phyloP scores from a whole-genome alignment of 2,329 filamentous ascomycete genomes.

The Botrytis squamosa region DNA sequence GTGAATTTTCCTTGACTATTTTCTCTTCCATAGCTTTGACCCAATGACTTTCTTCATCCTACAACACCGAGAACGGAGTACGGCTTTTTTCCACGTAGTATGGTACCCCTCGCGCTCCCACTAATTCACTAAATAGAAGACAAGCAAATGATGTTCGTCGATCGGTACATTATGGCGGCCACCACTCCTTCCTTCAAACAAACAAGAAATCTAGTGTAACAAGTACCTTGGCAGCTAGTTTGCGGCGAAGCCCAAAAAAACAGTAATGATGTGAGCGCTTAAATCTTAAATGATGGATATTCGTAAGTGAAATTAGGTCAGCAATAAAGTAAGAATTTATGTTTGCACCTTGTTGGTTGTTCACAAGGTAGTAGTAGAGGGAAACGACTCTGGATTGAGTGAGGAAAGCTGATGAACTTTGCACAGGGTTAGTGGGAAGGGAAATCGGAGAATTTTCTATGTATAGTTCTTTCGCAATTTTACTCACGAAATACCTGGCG shows the following conservation, averaged over 20 bases:
- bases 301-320: not conserved
- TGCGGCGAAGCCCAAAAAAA: not conserved
- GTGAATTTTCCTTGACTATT: not conserved
- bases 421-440: not conserved
- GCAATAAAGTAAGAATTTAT: not conserved
- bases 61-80: not conserved
- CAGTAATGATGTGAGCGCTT: not conserved
- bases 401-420: not conserved
- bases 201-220: slow-evolving; percentile 5
- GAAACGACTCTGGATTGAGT: not conserved
- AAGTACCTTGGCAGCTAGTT: not conserved
- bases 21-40: not conserved
- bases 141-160: not conserved
- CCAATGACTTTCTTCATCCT: not conserved
- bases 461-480: not conserved
- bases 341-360: not conserved
- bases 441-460: not conserved
- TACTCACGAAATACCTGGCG: not conserved
- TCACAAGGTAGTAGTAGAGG: not conserved
- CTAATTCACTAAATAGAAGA: not conserved
- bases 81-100: not conserved
- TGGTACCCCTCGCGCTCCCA: slow-evolving; percentile 1
- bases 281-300: not conserved
- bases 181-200: not conserved
- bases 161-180: not conserved